Base-by-base conservation (phyloP, 768 basidiomycete species). In the Lactifluus hygrophoroides region DNA sequence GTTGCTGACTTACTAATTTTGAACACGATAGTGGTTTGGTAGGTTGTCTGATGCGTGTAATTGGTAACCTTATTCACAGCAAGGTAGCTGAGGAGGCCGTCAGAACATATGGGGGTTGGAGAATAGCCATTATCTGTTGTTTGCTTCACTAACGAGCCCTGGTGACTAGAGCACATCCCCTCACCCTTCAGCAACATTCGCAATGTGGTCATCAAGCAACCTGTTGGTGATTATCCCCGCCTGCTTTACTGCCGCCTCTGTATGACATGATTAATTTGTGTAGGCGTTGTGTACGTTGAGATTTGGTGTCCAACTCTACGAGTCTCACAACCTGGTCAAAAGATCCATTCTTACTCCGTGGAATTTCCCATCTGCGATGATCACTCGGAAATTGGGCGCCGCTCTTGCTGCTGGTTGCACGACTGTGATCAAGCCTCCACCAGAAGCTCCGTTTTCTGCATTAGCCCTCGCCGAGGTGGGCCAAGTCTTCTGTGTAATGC, bases 381-480 rank as follows among this genome's bases (percentile, higher is more conserved):
- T 92, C 21, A 88, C 88, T 0, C 85, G 92, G n/a, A 94, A 94
- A 71, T 74, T 93, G 16, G 90, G 83, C 27, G 83, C 91, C 28
- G 92, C 90, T 23, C 80, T 98, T 16, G 95, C 94, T 2, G 93
- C 93, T 16, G 96, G 96, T n/a, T 97, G 95, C 69, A 96, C 95
- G 0, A 80, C 85, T 0, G 94, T 99, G 47, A 85, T 97, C 70
- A 98, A 98, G 66, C 94, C 94, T 1, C 86, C 96, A 0, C 81
- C 92, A 0, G 96, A 99, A 72, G 92, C 96, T 0, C 96, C 96
- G 1, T 96, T 91, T 74, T 92, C 91, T 30, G 83, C 85, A 9
- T 80, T 98, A 11, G 96, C 95, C 5, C 77, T 97, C 21, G 86
- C 84, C n/a, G 94, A 96, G 76, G 91, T 90, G 66, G 48, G 70